Evolutionary conservation across 2,329 filamentous ascomycete species (phyloP).

Genomic region (Aspergillus tubingensis): DNA sequence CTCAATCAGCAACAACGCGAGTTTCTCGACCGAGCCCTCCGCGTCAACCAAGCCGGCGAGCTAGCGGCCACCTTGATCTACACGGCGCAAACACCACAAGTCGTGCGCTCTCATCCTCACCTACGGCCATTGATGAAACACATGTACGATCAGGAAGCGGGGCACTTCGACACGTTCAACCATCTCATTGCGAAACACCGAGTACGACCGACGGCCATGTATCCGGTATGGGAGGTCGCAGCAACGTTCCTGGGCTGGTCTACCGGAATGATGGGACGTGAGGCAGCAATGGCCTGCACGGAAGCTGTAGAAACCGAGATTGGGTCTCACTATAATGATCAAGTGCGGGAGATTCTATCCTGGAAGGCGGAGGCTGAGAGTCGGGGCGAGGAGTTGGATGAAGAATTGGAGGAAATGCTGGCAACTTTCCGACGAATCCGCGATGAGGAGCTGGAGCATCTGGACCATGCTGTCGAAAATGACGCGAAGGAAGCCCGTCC

Average conservation of each 20-base stretch:
- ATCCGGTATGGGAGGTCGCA: slow-evolving; percentile 81
- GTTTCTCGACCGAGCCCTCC: slow-evolving; percentile 77
- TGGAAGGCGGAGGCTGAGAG: slow-evolving; percentile 77
- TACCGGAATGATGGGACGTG: slow-evolving; percentile 83
- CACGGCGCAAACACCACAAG: slow-evolving; percentile 78
- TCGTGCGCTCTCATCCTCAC: slow-evolving; percentile 79
- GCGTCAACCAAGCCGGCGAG: slow-evolving; percentile 96
- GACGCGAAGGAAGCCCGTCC: slow-evolving; percentile 88
- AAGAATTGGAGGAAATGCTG: slow-evolving; percentile 73
- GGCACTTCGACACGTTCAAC: slow-evolving; percentile 86
- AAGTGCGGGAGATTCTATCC: slow-evolving; percentile 77
- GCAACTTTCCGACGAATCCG: slow-evolving; percentile 76
- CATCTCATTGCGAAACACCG: slow-evolving; percentile 78
- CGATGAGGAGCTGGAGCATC: slow-evolving; percentile 94
- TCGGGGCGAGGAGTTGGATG: slow-evolving; percentile 76
- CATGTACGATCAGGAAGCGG: slow-evolving; percentile 96
- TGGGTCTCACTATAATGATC: slow-evolving; percentile 90
- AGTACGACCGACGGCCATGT: slow-evolving; percentile 88
- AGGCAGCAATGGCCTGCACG: slow-evolving; percentile 97
- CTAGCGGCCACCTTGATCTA: slow-evolving; percentile 97
- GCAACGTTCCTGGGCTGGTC: slow-evolving; percentile 84
- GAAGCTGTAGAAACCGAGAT: slow-evolving; percentile 99
- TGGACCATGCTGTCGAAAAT: slow-evolving; percentile 92
- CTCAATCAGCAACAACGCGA: slow-evolving; percentile 70
- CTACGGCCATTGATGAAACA: slow-evolving; percentile 89